Percentiles rank a stretch among this genome's conserved stretches.
Evolutionary conservation across 768 basidiomycete genomes (phyloP).

Genomic region (Strobilomyces confusus): DNA sequence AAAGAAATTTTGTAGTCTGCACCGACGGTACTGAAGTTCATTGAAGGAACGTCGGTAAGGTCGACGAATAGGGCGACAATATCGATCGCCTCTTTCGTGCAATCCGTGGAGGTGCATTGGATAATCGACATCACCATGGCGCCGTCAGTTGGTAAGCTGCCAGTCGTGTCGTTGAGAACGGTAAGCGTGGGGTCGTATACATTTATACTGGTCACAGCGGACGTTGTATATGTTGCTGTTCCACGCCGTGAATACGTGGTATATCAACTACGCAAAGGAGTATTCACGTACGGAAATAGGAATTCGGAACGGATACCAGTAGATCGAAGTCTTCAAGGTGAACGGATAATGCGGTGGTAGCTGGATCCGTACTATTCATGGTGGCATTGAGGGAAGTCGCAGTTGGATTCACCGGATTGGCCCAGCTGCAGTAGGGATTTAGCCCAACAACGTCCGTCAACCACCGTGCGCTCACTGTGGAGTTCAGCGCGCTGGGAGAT

Average conservation of each 20-base stretch:
- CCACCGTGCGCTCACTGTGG: conserved; percentile 18
- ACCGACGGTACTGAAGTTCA: conserved; percentile 10
- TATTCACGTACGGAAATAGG: conserved; percentile 13
- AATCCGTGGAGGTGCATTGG: conserved; percentile 9
- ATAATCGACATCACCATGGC: conserved; percentile 15
- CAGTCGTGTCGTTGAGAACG: conserved; percentile 14
- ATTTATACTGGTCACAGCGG: conserved; percentile 10
- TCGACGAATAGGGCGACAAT: conserved; percentile 10
- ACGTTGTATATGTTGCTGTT: conserved; percentile 8
- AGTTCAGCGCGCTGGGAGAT: conserved; percentile 7
- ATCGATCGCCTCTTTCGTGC: conserved; percentile 6
- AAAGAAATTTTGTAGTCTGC: conserved; percentile 19
- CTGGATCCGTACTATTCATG: conserved; percentile 11
- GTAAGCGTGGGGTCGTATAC: conserved; percentile 13
- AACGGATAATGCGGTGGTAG: conserved; percentile 2
- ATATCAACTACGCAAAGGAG: background rate
- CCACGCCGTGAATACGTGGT: background rate
- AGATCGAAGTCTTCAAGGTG: conserved; percentile 7
- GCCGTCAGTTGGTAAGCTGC: conserved; percentile 14
- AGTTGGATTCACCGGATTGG: conserved; percentile 17
- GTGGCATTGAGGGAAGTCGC: conserved; percentile 12
- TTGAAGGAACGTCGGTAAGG: conserved; percentile 11
- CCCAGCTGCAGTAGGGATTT: conserved; percentile 21
- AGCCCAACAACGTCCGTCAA: conserved; percentile 22
- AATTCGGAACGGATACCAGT: conserved; percentile 10